phyloP scores from a whole-genome alignment of 768 basidiomycete genomes.

The Pleurotus tuoliensis region DNA sequence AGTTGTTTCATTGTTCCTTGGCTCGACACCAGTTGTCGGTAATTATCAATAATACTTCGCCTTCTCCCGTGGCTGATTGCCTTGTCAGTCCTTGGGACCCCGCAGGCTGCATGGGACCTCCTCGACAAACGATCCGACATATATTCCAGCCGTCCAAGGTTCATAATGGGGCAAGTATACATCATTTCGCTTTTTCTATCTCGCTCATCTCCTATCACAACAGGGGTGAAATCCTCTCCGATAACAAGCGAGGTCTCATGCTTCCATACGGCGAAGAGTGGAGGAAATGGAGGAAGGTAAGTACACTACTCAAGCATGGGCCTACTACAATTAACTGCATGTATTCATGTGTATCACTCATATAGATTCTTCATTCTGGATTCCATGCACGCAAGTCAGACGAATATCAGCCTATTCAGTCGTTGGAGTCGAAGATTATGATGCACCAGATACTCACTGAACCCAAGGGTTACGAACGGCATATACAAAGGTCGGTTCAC shows the following conservation, averaged over 20 bases:
- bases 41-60: neutral
- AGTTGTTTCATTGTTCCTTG: slow-evolving; percentile 37
- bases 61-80: neutral
- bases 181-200: slow-evolving; percentile 1
- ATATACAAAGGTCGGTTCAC: slow-evolving; percentile 32
- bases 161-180: slow-evolving; percentile 33
- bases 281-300: slow-evolving; percentile 45
- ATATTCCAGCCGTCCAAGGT: slow-evolving; percentile 45
- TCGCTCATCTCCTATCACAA: neutral
- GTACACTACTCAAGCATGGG: neutral
- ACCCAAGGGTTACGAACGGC: slow-evolving; percentile 34
- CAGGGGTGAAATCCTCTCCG: slow-evolving; percentile 43
- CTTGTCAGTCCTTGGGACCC: slow-evolving; percentile 37
- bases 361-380: slow-evolving; percentile 39
- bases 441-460: slow-evolving; percentile 36
- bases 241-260: slow-evolving; percentile 43
- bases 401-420: slow-evolving; percentile 42
- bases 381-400: slow-evolving; percentile 38
- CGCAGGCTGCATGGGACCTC: slow-evolving; percentile 43
- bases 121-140: slow-evolving; percentile 44
- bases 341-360: neutral
- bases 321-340: neutral
- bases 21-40: slow-evolving; percentile 40
- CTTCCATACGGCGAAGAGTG: slow-evolving; percentile 39
- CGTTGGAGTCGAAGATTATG: slow-evolving; percentile 41